phyloP scores from a whole-genome alignment of 768 basidiomycete genomes.

The Daedaleopsis nitida region DNA sequence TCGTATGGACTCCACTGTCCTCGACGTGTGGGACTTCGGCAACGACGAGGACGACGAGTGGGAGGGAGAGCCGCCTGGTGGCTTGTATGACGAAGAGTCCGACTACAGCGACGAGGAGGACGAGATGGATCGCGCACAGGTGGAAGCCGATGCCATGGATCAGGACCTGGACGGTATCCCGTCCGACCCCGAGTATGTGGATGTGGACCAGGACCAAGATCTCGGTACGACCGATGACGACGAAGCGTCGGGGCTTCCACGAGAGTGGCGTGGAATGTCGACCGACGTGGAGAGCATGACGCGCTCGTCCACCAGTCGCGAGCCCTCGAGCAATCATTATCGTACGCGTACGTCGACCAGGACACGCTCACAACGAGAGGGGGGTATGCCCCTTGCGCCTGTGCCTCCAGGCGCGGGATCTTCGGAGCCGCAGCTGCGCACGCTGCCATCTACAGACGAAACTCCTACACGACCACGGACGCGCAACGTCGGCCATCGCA shows the following conservation, averaged over 20 bases:
- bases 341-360: slow-evolving; percentile 12
- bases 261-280: slow-evolving; percentile 10
- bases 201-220: slow-evolving; percentile 60
- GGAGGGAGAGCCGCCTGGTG: slow-evolving; percentile 76
- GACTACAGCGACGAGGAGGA: slow-evolving; percentile 59
- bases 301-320: slow-evolving; percentile 12
- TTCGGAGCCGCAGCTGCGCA: slow-evolving; percentile 36
- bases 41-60: slow-evolving; percentile 74
- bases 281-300: slow-evolving; percentile 13
- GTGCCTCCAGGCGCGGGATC: slow-evolving; percentile 14
- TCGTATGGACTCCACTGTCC: slow-evolving; percentile 69
- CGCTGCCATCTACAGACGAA: slow-evolving; percentile 47
- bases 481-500: slow-evolving; percentile 44
- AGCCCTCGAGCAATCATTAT: slow-evolving; percentile 12
- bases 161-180: slow-evolving; percentile 50
- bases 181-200: slow-evolving; percentile 56
- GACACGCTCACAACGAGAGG: slow-evolving; percentile 10
- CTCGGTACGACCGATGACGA: slow-evolving; percentile 35
- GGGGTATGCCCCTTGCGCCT: not conserved
- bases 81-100: slow-evolving; percentile 71
- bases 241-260: slow-evolving; percentile 6
- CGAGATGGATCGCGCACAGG: slow-evolving; percentile 54
- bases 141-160: slow-evolving; percentile 73
- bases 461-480: slow-evolving; percentile 65
- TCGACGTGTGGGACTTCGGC: slow-evolving; percentile 93